Base-by-base conservation (phyloP, 2,329 filamentous ascomycete species). In the Exophiala aquamarina region DNA sequence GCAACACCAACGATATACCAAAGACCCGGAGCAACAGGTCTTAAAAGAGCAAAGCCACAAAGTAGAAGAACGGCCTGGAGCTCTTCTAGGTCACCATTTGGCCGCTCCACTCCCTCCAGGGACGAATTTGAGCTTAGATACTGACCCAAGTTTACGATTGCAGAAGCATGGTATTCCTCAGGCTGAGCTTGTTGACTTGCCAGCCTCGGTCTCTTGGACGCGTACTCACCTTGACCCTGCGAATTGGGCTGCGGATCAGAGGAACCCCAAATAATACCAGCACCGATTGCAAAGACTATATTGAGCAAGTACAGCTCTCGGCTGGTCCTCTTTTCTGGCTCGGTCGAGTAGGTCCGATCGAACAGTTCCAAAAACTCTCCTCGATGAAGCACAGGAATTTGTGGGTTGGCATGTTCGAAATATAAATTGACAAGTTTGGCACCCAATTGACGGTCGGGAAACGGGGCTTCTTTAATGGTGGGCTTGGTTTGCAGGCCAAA, bases 1-100 rank as follows among this genome's bases (percentile, higher is more conserved):
- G 92, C 92, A 34, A 96, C 91, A 9, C 93, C 93, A 50, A 94
- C 88, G 52, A 97, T 97, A 68, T 97, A 97, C 92, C 92, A 97
- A 35, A 97, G 72, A 11, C 93, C 93, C 0, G 92, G 92, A 1
- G 92, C 89, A 17, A 97, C 90, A 1, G 93, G 93, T 44, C 92
- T 80, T 54, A 97, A 76, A 39, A 98, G 75, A 6, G 92, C 92
- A 74, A 97, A 95, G 44, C 90, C 90, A 35, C 92, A 91, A 36
- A 97, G 75, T 33, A 97, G 73, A 39, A 97, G 70, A 6, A 97
- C 91, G n/a, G 90, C 90, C 64, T 97, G 92, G 41, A 97, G 73
- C 62, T 96, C 91, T 65, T 96, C 91, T 31, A 97, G 68, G 0
- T 89, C 90, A n/a, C 87, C 87, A n/a, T 87, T 87, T 56, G 88